Base-by-base conservation (phyloP, 2,329 filamentous ascomycete species). In the Aspergillus eucalypticola region DNA sequence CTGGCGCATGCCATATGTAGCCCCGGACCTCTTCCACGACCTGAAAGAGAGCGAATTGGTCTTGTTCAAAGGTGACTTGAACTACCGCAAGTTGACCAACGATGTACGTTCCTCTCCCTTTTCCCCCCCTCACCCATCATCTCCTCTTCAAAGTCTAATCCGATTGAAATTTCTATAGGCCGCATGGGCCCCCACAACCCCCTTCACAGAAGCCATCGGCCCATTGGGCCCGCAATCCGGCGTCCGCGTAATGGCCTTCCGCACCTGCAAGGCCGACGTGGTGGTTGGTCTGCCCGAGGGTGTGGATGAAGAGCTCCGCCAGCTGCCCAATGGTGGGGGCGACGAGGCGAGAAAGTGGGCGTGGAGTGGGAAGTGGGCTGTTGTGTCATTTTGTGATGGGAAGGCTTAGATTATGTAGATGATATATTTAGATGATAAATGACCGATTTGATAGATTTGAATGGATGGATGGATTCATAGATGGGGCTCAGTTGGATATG, bases 241-340 rank as follows among this genome's bases (percentile, higher is more conserved):
- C 1, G 77, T 98, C 59, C 92, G 96, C 61, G 84, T 94, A 3
- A 82, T 99, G 27, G 90, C 95, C 0, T 83, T 99, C 63, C 86
- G 95, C 59, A 99, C 95, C 0, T 97, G 94, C 82, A 99, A 99
- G 79, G 94, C 94, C 0, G 95, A 99, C 73, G 91, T 96, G 7
- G 92, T 98, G 0, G 95, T 97, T 25, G 94, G 92, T 0, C 81
- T 99, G n/a, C 83, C 88, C 13, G 76, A 86, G 8, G 93, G 94
- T 6, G 86, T 89, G 73, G 95, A 99, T 71, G 92, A 97, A 78
- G 86, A 88, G 73, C 80, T 98, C 56, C 87, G 84, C 66, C 81
- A 84, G 8, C 83, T 79, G 56, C 87, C 90, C 55, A 87, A 90
- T 1, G 90, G 90, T 3, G 90, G 88, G 15, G 88, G 92, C 62